These are phyloP conservation scores for Schoenoplectus triqueter DNA, from an alignment of 202 grass and related monocot genomes.

Conservation along the genomic window DNA sequence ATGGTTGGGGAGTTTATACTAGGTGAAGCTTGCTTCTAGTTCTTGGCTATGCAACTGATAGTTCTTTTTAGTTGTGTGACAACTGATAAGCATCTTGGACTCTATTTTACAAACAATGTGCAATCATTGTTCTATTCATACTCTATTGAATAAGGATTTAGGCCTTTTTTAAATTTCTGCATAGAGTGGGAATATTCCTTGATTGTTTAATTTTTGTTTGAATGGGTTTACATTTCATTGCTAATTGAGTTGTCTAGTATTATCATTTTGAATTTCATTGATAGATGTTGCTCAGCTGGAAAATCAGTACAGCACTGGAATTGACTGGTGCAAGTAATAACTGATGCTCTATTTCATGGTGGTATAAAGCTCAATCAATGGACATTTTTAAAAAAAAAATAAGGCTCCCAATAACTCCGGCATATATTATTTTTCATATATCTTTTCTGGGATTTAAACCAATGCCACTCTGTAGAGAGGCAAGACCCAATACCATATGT, in stretches of 20 bases:
- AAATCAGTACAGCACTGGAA: not conserved
- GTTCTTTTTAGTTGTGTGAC: not conserved
- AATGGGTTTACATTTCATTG: not conserved
- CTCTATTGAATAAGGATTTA: not conserved
- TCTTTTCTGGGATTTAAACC: not conserved
- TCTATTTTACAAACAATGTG: not conserved
- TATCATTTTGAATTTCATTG: not conserved
- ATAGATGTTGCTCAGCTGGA: not conserved
- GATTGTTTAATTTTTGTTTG: not conserved
- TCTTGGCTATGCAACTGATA: too few species aligned
- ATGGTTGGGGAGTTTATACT: not conserved
- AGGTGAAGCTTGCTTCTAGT: too few species aligned
- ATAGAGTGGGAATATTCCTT: not conserved
- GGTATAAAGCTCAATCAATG: not conserved
- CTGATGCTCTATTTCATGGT: not conserved
- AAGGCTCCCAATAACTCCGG: too few species aligned
- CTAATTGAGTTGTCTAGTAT: not conserved
- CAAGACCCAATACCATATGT: too few species aligned
- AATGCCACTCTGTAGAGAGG: too few species aligned
- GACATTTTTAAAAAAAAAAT: not conserved
- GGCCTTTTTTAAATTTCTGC: not conserved
- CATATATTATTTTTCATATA: not conserved
- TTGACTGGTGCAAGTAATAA: not conserved
- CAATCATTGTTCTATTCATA: not conserved
- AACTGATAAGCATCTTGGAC: too few species aligned